Percentiles rank a stretch among this genome's conserved stretches.
Conservation (phyloP, 176 grass and related monocot genomes). For the Bothriochloa decipiens region DNA sequence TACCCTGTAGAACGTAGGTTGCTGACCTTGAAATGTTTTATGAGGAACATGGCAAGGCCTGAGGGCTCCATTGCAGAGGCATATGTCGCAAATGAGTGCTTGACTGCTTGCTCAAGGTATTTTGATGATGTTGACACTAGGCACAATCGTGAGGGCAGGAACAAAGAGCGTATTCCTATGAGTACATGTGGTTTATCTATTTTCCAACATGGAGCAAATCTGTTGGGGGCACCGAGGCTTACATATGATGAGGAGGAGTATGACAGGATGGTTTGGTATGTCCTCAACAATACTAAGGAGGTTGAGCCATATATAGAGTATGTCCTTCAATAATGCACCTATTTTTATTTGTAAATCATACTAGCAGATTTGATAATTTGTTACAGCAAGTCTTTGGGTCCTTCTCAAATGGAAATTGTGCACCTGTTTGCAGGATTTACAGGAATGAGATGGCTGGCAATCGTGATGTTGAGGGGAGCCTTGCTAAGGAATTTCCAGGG, state of each 20-base stretch:
- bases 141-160: too few species aligned
- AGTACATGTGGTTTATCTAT: too few species aligned
- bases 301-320: background rate
- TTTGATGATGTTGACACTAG: too few species aligned
- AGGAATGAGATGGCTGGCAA: background rate
- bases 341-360: background rate
- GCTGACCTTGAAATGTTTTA: background rate
- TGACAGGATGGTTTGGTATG: constrained; percentile 8
- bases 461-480: background rate
- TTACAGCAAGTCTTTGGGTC: too few species aligned
- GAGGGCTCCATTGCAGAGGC: background rate
- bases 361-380: background rate
- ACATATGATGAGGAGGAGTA: background rate
- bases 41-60: background rate
- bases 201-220: too few species aligned
- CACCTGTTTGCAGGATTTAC: background rate
- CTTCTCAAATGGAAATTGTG: background rate
- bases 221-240: background rate
- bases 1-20: background rate
- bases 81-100: too few species aligned
- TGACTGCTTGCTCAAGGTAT: too few species aligned
- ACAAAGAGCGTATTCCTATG: too few species aligned
- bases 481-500: background rate
- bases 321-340: background rate
- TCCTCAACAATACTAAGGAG: background rate